Conservation (phyloP, 169 alveolate genomes). For the Plasmodium billcollinsi region DNA sequence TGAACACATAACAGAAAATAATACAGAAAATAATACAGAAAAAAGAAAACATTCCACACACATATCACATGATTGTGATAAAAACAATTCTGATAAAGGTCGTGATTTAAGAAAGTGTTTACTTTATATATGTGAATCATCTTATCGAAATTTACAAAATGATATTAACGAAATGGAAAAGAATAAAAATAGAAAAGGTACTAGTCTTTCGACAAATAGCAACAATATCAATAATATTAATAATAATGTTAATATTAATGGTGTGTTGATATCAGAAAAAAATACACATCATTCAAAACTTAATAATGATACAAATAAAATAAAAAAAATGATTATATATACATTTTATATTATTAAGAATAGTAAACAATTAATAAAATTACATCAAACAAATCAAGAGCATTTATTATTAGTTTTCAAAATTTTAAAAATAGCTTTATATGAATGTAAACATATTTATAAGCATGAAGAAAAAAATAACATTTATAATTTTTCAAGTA, state of each 20-base stretch:
- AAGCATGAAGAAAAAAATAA: constrained; percentile 65
- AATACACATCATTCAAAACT: constrained; percentile 18
- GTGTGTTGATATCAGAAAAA: not conserved
- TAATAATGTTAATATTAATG: not conserved
- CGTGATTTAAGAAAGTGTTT: constrained; percentile 46
- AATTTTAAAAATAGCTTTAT: constrained; percentile 58
- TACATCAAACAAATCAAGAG: constrained; percentile 76
- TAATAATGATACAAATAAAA: constrained; percentile 29
- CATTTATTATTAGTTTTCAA: constrained; percentile 62
- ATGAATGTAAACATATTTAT: constrained; percentile 74
- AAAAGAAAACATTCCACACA: not conserved
- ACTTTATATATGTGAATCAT: constrained; percentile 66
- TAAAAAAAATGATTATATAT: constrained; percentile 68
- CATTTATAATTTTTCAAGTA: constrained; percentile 48
- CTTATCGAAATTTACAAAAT: constrained; percentile 64
- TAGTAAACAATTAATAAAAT: constrained; percentile 49
- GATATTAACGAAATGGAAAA: constrained; percentile 69
- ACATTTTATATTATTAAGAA: constrained; percentile 70
- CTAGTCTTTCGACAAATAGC: too few relatives aligned
- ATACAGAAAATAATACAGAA: not conserved
- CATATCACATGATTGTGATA: not conserved
- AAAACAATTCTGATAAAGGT: not conserved
- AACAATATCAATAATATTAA: too few relatives aligned
- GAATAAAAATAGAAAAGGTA: constrained; percentile 40
- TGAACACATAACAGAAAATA: not conserved